A percentile compares a stretch with the other conserved stretches of the same genome.
phyloP scores from a whole-genome alignment of 805 yeast species.

The Kuraishia piskuri region DNA sequence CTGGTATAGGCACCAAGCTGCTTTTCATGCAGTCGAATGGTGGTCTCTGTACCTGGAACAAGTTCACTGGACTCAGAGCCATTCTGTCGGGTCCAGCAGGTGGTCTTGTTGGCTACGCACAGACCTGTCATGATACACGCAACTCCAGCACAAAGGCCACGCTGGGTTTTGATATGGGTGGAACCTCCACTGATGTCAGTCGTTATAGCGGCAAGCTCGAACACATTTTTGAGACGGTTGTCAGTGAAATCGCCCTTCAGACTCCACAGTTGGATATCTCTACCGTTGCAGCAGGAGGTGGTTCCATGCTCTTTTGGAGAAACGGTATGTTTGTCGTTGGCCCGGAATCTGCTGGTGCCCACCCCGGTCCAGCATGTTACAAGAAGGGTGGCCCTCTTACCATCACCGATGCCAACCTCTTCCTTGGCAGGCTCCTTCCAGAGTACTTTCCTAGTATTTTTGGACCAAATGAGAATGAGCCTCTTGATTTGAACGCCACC shows the following conservation, averaged over 20 bases:
- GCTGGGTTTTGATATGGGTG: conserved; percentile 87
- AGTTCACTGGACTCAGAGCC: conserved; percentile 82
- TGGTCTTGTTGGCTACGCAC: conserved; percentile 90
- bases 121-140: conserved; percentile 60
- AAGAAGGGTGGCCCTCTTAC: conserved; percentile 80
- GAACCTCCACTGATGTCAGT: conserved; percentile 82
- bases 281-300: conserved; percentile 85
- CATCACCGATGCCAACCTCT: conserved; percentile 76
- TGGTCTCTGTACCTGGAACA: conserved; percentile 77
- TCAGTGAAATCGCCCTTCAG: conserved; percentile 78
- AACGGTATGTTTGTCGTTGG: conserved; percentile 76
- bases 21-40: conserved; percentile 96
- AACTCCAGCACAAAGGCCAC: conserved; percentile 41
- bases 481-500: conserved; percentile 52
- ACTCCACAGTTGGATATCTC: conserved; percentile 79
- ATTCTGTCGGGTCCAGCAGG: conserved; percentile 97
- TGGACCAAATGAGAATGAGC: conserved; percentile 72
- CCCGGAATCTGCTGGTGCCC: conserved; percentile 81
- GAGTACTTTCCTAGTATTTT: conserved; percentile 74
- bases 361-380: conserved; percentile 87
- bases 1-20: conserved; percentile 17
- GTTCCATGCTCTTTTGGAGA: conserved; percentile 57
- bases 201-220: conserved; percentile 66
- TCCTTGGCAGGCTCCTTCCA: conserved; percentile 64
- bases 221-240: conserved; percentile 75